Percentiles rank a stretch among this genome's conserved stretches.
phyloP scores from a whole-genome alignment of 1,139 yeast species.

The Blastobotrys proliferans region DNA sequence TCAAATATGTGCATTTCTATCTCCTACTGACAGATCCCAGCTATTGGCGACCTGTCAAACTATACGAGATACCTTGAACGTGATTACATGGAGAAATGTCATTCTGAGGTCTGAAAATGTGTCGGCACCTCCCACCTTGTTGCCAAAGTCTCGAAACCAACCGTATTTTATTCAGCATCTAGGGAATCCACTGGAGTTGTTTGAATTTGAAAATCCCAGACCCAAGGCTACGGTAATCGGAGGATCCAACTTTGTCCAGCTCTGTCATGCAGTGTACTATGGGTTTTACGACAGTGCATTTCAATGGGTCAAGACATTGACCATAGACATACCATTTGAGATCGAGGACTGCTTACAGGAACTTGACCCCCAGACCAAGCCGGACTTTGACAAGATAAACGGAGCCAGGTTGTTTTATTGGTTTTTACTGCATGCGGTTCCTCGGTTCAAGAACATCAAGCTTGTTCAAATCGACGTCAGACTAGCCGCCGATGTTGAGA shows the following conservation, averaged over 20 bases:
- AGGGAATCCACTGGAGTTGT: conserved; percentile 1
- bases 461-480: conserved; percentile 5
- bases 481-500: neutral
- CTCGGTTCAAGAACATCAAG: conserved; percentile 1
- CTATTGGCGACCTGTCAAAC: conserved; percentile 6
- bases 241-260: neutral
- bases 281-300: conserved; percentile 5
- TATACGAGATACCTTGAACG: conserved; percentile 1
- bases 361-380: neutral
- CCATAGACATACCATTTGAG: conserved; percentile 2
- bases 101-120: neutral
- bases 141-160: neutral
- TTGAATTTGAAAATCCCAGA: neutral
- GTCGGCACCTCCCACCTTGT: neutral
- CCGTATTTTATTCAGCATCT: conserved; percentile 8
- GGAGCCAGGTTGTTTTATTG: neutral
- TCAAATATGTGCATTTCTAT: neutral
- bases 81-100: conserved; percentile 5
- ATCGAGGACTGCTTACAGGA: neutral
- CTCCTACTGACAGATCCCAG: conserved; percentile 3
- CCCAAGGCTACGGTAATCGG: conserved; percentile 2
- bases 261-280: conserved; percentile 3
- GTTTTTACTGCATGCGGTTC: conserved; percentile 4
- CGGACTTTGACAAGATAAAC: neutral
- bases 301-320: conserved; percentile 2